These are phyloP conservation scores for Biscogniauxia marginata DNA, from an alignment of 2,329 filamentous ascomycete species.

Conservation along the genomic window DNA sequence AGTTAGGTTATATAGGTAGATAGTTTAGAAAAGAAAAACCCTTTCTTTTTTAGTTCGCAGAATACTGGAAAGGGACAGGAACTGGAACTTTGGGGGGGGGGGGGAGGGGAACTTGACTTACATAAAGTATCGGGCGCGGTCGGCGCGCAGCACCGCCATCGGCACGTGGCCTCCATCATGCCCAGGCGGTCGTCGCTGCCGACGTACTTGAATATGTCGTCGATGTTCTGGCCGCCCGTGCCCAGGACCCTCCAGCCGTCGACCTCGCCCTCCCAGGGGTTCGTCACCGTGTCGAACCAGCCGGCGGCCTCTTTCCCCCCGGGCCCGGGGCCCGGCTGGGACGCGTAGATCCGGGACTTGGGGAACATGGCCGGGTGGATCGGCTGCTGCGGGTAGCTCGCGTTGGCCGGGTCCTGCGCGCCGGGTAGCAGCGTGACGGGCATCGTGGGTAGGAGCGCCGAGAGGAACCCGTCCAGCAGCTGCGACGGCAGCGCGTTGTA, in stretches of 20 bases:
- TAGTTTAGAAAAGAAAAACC: neutral
- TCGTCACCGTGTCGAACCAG: slow-evolving; percentile 88
- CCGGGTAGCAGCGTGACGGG: slow-evolving; percentile 89
- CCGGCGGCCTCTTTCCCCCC: slow-evolving; percentile 54
- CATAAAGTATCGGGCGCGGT: slow-evolving; percentile 95
- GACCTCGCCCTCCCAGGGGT: slow-evolving; percentile 88
- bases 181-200: slow-evolving; percentile 72
- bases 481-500: slow-evolving; percentile 87
- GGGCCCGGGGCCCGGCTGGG: slow-evolving; percentile 39
- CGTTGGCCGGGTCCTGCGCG: slow-evolving; percentile 80
- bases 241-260: slow-evolving; percentile 87
- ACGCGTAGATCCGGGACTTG: slow-evolving; percentile 65
- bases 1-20: neutral
- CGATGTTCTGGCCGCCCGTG: slow-evolving; percentile 87
- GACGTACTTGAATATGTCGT: slow-evolving; percentile 92
- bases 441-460: slow-evolving; percentile 77
- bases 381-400: slow-evolving; percentile 86
- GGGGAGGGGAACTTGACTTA: slow-evolving; percentile 45
- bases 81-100: too few relatives aligned
- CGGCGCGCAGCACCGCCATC: slow-evolving; percentile 88
- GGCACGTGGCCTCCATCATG: slow-evolving; percentile 92
- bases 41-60: too few relatives aligned
- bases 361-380: slow-evolving; percentile 93
- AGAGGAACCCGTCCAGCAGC: slow-evolving; percentile 79
- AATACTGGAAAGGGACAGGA: too few relatives aligned